phyloP scores from a whole-genome alignment of 2,329 filamentous ascomycete genomes.

The Alternaria triticina region DNA sequence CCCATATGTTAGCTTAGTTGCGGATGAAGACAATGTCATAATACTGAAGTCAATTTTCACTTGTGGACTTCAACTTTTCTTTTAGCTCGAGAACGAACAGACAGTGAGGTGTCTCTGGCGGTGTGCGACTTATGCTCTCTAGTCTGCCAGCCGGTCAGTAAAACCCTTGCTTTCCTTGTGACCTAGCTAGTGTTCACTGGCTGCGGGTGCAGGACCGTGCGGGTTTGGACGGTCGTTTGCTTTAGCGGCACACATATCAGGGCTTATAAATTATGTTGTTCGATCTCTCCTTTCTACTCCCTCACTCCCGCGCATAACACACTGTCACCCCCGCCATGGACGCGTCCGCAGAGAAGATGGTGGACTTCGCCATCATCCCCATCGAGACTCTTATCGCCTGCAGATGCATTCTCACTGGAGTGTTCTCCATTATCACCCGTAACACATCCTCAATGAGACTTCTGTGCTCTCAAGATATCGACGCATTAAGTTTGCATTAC shows the following conservation, averaged over 20 bases:
- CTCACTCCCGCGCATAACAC: background rate
- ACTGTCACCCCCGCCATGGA: background rate
- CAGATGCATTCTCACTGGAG: background rate
- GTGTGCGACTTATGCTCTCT: no score
- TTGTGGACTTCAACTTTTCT: no score
- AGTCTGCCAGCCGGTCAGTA: no score
- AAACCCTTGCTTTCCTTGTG: background rate
- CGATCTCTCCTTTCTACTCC: background rate
- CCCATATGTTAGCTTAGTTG: background rate
- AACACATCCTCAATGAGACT: background rate
- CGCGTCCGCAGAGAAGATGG: background rate
- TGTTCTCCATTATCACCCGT: background rate
- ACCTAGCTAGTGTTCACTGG: background rate
- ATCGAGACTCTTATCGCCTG: background rate
- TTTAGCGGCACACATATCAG: background rate
- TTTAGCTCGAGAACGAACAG: no score
- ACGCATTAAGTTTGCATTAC: background rate
- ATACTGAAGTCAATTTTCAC: no score
- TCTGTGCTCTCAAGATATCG: no score
- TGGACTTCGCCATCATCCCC: background rate
- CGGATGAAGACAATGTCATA: background rate
- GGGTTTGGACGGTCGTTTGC: background rate
- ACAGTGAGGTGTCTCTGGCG: no score
- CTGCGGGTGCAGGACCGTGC: background rate
- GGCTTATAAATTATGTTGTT: no score